A percentile compares a stretch with the other conserved stretches of the same genome.
phyloP scores from a whole-genome alignment of 306 rosid species.

The Prunus armeniaca region DNA sequence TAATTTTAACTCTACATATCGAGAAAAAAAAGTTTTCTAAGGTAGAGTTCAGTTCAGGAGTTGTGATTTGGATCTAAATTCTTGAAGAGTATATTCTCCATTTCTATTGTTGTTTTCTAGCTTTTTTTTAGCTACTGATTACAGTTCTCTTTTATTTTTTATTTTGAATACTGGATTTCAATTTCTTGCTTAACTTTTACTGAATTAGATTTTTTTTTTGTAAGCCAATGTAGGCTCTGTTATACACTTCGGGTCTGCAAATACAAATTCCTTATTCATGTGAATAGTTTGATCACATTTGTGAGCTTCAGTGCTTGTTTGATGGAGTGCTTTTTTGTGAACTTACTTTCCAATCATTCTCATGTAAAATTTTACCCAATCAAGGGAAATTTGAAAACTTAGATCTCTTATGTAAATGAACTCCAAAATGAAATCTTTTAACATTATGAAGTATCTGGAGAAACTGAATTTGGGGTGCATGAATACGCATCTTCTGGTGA shows the following conservation, averaged over 20 bases:
- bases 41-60: neutral
- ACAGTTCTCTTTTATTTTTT: neutral
- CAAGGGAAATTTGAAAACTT: neutral
- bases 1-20: neutral
- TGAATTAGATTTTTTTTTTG: conserved; percentile 1
- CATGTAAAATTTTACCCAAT: neutral
- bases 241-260: neutral
- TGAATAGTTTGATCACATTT: neutral
- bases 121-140: neutral
- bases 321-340: neutral
- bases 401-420: neutral
- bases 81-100: neutral
- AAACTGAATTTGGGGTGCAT: neutral
- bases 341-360: neutral
- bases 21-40: neutral
- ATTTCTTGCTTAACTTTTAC: conserved; percentile 7
- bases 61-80: conserved; percentile 17
- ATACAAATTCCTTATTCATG: neutral
- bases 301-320: neutral
- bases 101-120: neutral
- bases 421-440: neutral
- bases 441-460: neutral
- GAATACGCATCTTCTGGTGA: neutral
- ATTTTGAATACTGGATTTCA: neutral
- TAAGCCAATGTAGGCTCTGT: conserved; percentile 4